A percentile compares a stretch with the other conserved stretches of the same genome.
Conservation (phyloP, 2,329 filamentous ascomycete genomes). For the Aspergillus neoniger region DNA sequence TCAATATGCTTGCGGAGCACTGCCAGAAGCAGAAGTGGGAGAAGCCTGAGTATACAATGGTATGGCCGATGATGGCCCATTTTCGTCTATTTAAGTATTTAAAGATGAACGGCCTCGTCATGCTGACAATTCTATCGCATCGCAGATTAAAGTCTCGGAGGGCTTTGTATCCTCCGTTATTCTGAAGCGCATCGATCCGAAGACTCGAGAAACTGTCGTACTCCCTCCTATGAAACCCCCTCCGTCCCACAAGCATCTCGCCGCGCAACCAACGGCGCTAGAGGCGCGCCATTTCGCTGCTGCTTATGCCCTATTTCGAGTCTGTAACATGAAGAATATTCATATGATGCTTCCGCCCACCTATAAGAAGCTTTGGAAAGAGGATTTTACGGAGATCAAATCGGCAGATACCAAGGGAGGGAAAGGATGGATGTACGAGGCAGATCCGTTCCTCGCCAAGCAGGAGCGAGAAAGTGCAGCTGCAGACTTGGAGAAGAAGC, state of each 20-base stretch:
- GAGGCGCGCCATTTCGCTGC: slow-evolving; percentile 94
- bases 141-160: slow-evolving; percentile 65
- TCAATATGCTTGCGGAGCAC: slow-evolving; percentile 90
- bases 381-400: slow-evolving; percentile 80
- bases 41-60: slow-evolving; percentile 86
- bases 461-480: slow-evolving; percentile 79
- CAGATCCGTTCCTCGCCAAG: slow-evolving; percentile 84
- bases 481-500: slow-evolving; percentile 74
- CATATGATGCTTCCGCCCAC: slow-evolving; percentile 91
- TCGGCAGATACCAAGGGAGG: slow-evolving; percentile 75
- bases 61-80: slow-evolving; percentile 39
- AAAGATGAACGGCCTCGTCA: neutral
- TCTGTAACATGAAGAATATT: slow-evolving; percentile 94
- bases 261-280: slow-evolving; percentile 74
- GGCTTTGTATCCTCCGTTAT: slow-evolving; percentile 81
- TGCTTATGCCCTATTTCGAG: slow-evolving; percentile 84
- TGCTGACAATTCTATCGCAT: slow-evolving; percentile 17
- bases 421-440: slow-evolving; percentile 87
- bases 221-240: slow-evolving; percentile 84
- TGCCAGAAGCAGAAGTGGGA: slow-evolving; percentile 97
- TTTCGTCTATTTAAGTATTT: neutral
- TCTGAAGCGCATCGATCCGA: slow-evolving; percentile 70
- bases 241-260: slow-evolving; percentile 71
- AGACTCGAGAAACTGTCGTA: slow-evolving; percentile 74
- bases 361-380: slow-evolving; percentile 88